Conservation (phyloP, 2,329 filamentous ascomycete genomes). For the Verticillium nubilum region DNA sequence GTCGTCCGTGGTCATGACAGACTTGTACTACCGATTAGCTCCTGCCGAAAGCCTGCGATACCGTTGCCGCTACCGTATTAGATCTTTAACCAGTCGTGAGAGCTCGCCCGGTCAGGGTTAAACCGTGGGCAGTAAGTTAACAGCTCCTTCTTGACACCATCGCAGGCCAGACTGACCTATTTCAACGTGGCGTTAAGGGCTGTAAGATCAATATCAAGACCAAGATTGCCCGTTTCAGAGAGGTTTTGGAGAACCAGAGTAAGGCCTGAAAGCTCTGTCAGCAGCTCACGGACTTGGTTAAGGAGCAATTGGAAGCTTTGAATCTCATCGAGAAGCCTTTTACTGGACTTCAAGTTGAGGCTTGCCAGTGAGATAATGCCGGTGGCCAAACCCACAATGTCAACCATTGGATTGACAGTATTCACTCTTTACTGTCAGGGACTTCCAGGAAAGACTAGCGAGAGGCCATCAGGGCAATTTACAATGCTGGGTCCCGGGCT, state of each 20-base stretch:
- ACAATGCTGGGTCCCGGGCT: too few relatives aligned
- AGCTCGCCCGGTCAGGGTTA: slow-evolving; percentile 26
- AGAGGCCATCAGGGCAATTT: too few relatives aligned
- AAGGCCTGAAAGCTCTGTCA: slow-evolving; percentile 32
- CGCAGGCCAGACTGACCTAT: slow-evolving; percentile 34
- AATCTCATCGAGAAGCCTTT: too few relatives aligned
- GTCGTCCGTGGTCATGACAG: too few relatives aligned
- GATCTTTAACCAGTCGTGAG: slow-evolving; percentile 38
- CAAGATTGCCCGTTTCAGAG: slow-evolving; percentile 17
- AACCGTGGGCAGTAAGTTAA: slow-evolving; percentile 27
- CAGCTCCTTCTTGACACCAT: slow-evolving; percentile 33
- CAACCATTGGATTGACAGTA: too few relatives aligned
- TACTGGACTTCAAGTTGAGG: too few relatives aligned
- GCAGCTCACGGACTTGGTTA: slow-evolving; percentile 31
- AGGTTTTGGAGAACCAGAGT: slow-evolving; percentile 27
- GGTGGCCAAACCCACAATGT: too few relatives aligned
- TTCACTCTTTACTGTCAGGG: too few relatives aligned
- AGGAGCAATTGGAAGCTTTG: too few relatives aligned
- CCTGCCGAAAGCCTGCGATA: not conserved
- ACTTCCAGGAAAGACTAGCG: too few relatives aligned
- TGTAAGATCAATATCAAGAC: slow-evolving; percentile 10
- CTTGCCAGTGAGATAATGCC: too few relatives aligned
- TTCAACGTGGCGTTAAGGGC: slow-evolving; percentile 25
- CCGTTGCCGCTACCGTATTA: slow-evolving; percentile 37
- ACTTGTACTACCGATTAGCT: too few relatives aligned